Evolutionary conservation across 352 stramenopile genomes (phyloP), one percentile per base, ranked within the genome.

Genomic region (Phytopythium montanum): DNA sequence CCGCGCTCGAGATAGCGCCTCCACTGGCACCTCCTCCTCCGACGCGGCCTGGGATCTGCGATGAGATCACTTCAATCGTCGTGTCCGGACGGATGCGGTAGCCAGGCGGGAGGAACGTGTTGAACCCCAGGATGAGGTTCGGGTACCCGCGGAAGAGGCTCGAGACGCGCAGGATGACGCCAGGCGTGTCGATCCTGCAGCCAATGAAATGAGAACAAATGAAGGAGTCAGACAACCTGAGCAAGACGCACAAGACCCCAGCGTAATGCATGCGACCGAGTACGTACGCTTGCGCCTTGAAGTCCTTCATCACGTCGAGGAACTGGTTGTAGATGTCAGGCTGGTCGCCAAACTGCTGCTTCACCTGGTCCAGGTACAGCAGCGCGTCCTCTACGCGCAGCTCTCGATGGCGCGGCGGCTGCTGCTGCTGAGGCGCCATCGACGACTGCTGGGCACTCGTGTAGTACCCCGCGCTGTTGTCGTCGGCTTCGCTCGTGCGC

Each of bases 241-340:
- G 52, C n/a, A n/a, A n/a, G n/a, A n/a, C n/a, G n/a, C n/a, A n/a
- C n/a, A 39, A 19, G 0, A 50, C 23, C 7, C 14, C 3, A 39
- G 25, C 12, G 3, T 1, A 19, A 18, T 12, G 7, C 29, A 6
- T 19, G 14, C 1, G 0, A 5, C 42, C 23, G 1, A 34, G 19
- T 41, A 64, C 73, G 54, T 69, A 82, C 44, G 88, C 90, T 70
- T 99, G 96, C 4, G 96, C 97, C 69, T 99, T 99, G 73, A 99
- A 99, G 44, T 99, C 98, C 85, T 99, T 99, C 98, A 99, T 99
- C 60, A 99, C 98, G 69, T 99, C 97, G 48, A 99, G 73, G 66
- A 99, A 99, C 72, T 99, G 96, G 81, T 99, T 99, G 91, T 99
- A 99, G 42, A 99, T 99, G 64, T 99, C 94, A 0, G 97, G 97